Evolutionary conservation across 192 early-diverging fungal genomes (phyloP), one percentile per base, ranked within the genome.

Genomic region (Coemansia sp.): DNA sequence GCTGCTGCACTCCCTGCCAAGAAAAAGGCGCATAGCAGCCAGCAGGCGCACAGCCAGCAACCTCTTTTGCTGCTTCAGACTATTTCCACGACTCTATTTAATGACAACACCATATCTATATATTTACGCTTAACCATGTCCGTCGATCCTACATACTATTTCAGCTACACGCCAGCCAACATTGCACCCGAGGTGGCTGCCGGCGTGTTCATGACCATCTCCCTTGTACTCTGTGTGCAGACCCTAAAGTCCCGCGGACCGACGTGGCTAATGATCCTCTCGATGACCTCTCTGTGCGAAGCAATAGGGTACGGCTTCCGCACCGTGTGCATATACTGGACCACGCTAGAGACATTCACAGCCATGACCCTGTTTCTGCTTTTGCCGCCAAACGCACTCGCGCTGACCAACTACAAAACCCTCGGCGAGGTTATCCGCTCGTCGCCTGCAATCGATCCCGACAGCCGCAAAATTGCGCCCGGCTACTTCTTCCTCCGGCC

Each of bases 371-470:
- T 68, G 5, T 68, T 68, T 26, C 63, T 68, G 11, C 37, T 68
- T 1, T 34, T 68, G n/a, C 53, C 65, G 26, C 65, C 65, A 20
- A 68, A 68, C 28, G 62, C 63, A 2, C 22, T 68, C 14, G 65
- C 65, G 18, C 46, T 68, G 27, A 47, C 44, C n/a, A 68, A 65
- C 44, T 65, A 68, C 61, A 68, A 68, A 24, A 55, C 65, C 9
- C 53, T 68, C 0, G 65, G 60, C 7, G 47, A 46, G 7, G 38
- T 57, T 9, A 44, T 66, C 17, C 34, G 36, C 26, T 36, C 33
- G 13, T 40, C 39, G n/a, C 28, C 27, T 6, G 9, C 20, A 23
- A 17, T 22, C 15, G 17, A 25, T 7, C 22, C 18, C n/a, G n/a
- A n/a, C n/a, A n/a, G n/a, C n/a, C n/a, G n/a, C n/a, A n/a, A 8